Conservation (phyloP, 73 alveolate genomes). For the Urostyla sp. region DNA sequence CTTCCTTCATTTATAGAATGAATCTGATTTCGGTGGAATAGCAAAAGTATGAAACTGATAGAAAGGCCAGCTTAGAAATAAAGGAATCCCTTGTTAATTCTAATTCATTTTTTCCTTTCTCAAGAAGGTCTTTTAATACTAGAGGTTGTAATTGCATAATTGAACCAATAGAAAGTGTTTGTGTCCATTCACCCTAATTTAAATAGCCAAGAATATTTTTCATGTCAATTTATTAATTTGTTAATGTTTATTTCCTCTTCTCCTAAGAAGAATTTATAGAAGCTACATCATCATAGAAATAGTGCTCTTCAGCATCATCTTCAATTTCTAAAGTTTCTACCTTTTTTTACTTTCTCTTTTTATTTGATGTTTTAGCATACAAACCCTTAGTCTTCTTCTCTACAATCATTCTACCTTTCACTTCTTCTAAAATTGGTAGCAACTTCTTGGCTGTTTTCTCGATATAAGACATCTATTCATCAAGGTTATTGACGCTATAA, state of each 20-base stretch:
- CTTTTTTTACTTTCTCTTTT: neutral
- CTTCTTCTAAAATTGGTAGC: constrained; percentile 44
- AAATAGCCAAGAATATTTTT: constrained; percentile 65
- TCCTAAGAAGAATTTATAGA: constrained; percentile 19
- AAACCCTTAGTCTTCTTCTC: constrained; percentile 35
- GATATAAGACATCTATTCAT: constrained; percentile 56
- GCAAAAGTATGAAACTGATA: constrained; percentile 67
- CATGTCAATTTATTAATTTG: constrained; percentile 45
- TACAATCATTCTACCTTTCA: constrained; percentile 49
- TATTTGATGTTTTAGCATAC: neutral
- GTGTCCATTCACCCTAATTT: constrained; percentile 67
- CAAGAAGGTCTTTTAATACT: constrained; percentile 31
- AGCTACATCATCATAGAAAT: constrained; percentile 10
- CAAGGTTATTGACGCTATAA: constrained; percentile 17
- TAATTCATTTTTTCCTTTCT: constrained; percentile 49
- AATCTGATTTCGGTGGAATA: constrained; percentile 68
- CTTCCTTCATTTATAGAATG: constrained; percentile 65
- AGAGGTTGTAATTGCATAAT: constrained; percentile 64
- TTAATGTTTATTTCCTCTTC: neutral
- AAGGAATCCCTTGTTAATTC: constrained; percentile 66
- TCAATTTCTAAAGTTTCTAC: neutral
- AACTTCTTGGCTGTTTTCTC: constrained; percentile 68
- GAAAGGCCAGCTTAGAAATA: constrained; percentile 49
- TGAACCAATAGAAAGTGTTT: constrained; percentile 56
- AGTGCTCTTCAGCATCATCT: neutral